phyloP scores from a whole-genome alignment of 2,329 filamentous ascomycete species.

The Clarireedia paspali region DNA sequence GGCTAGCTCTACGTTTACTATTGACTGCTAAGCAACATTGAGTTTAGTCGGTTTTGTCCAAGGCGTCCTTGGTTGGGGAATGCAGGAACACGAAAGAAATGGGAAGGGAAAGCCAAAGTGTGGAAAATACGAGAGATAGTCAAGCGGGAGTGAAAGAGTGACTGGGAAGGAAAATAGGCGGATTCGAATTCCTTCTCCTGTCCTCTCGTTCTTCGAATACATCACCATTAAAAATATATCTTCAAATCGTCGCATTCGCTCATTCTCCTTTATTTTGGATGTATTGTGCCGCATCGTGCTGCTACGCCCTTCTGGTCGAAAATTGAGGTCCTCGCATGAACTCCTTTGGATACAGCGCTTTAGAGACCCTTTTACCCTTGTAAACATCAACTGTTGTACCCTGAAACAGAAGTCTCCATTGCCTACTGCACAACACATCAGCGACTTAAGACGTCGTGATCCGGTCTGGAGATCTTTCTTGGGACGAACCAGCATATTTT shows the following conservation, averaged over 20 bases:
- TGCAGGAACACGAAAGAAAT: slow-evolving; percentile 3
- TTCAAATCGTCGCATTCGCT: no score
- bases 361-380: not conserved
- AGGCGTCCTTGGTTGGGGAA: not conserved
- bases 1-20: not conserved
- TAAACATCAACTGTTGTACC: not conserved
- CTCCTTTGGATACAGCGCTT: not conserved
- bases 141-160: not conserved
- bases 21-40: not conserved
- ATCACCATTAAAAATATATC: not conserved
- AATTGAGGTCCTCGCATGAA: not conserved
- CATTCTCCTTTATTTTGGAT: no score
- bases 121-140: not conserved
- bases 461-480: not conserved
- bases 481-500: not conserved
- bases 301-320: no score
- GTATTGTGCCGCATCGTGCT: no score
- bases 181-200: no score
- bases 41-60: no score
- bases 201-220: no score
- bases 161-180: not conserved
- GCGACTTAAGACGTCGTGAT: slow-evolving; percentile 1
- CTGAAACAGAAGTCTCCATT: not conserved
- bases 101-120: not conserved
- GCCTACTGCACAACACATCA: slow-evolving; percentile 1